Evolutionary conservation across 2,329 filamentous ascomycete genomes (phyloP).

Genomic region (Ophiostoma pallidulum): DNA sequence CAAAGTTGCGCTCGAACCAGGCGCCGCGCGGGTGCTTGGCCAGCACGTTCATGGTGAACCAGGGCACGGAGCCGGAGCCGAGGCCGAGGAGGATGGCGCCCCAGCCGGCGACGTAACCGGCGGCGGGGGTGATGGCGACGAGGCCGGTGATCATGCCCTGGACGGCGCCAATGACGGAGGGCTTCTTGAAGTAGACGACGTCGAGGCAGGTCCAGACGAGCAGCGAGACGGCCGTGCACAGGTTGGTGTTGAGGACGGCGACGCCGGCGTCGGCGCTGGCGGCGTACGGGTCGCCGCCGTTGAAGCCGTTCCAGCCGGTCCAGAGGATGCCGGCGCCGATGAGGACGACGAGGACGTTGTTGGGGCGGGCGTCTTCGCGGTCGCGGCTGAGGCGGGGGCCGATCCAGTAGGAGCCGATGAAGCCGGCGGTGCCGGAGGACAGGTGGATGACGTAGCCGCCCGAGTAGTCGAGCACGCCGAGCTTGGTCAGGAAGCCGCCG

Average conservation of each 20-base stretch:
- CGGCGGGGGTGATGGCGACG: slow-evolving; percentile 42
- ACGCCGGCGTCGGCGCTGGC: slow-evolving; percentile 40
- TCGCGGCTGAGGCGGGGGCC: slow-evolving; percentile 36
- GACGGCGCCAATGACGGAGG: slow-evolving; percentile 39
- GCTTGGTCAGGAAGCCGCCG: slow-evolving; percentile 25
- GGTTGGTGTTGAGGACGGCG: slow-evolving; percentile 42
- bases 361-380: slow-evolving; percentile 35
- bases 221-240: slow-evolving; percentile 37
- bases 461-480: slow-evolving; percentile 41
- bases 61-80: slow-evolving; percentile 35
- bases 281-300: slow-evolving; percentile 42
- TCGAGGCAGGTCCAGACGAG: slow-evolving; percentile 38
- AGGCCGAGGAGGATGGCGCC: slow-evolving; percentile 38
- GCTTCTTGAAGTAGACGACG: slow-evolving; percentile 37
- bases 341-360: slow-evolving; percentile 36
- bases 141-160: slow-evolving; percentile 44
- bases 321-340: slow-evolving; percentile 41
- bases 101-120: slow-evolving; percentile 42
- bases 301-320: slow-evolving; percentile 46
- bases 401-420: slow-evolving; percentile 37
- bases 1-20: slow-evolving; percentile 18
- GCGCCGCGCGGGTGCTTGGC: slow-evolving; percentile 30
- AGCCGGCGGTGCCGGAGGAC: slow-evolving; percentile 41
- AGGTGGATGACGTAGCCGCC: slow-evolving; percentile 44
- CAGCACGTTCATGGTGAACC: slow-evolving; percentile 39